A percentile compares a stretch with the other conserved stretches of the same genome.
phyloP scores from a whole-genome alignment of 306 rosid genomes.

The Parietaria judaica region DNA sequence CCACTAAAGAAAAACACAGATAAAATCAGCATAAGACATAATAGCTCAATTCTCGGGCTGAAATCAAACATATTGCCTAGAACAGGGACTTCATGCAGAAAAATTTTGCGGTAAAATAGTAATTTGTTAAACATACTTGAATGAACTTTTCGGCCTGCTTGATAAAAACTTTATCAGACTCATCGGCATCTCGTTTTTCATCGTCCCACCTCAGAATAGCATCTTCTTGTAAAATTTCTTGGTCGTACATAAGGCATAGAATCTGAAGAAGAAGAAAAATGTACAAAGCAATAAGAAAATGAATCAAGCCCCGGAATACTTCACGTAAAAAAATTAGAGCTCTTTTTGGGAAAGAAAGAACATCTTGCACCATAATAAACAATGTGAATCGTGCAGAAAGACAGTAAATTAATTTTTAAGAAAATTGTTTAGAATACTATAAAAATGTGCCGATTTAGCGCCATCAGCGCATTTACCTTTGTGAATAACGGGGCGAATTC shows the following conservation, averaged over 20 bases:
- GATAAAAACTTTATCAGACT: constrained; percentile 64
- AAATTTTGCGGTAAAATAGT: too few relatives aligned
- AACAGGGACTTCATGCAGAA: too few relatives aligned
- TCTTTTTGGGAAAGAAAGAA: too few relatives aligned
- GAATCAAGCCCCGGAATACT: not conserved
- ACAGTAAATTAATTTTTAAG: too few relatives aligned
- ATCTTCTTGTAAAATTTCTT: constrained; percentile 72
- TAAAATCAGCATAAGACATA: not conserved
- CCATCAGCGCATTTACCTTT: constrained; percentile 36
- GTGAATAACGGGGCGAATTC: constrained; percentile 66
- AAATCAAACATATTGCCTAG: too few relatives aligned
- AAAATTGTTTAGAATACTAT: too few relatives aligned
- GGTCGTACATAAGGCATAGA: constrained; percentile 50
- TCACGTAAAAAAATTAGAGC: not conserved
- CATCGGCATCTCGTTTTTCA: constrained; percentile 79
- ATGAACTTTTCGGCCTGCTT: constrained; percentile 62
- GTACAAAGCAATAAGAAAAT: constrained; percentile 2
- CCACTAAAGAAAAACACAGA: constrained; percentile 45
- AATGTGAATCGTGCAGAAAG: too few relatives aligned
- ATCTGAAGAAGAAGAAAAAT: constrained; percentile 37
- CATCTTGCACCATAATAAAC: too few relatives aligned
- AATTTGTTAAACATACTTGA: constrained; percentile 38
- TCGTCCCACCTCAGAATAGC: constrained; percentile 90
- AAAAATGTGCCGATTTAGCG: too few relatives aligned
- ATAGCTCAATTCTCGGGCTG: too few relatives aligned